Percentiles rank a stretch among this genome's conserved stretches.
Evolutionary conservation across 2,329 filamentous ascomycete species (phyloP).

Genomic region (Fusarium sp.): DNA sequence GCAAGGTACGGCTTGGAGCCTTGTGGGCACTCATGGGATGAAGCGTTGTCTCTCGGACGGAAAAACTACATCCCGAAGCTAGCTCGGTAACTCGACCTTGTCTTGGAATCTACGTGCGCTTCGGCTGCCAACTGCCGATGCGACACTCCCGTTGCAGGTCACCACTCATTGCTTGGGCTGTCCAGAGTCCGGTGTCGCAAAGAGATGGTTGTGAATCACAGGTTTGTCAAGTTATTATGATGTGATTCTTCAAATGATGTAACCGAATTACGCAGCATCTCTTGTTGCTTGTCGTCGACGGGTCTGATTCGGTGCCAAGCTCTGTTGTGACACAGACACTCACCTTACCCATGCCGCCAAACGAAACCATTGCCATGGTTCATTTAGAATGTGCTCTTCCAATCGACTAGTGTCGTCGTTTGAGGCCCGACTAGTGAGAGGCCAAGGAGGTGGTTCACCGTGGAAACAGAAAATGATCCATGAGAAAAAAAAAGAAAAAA

Average conservation of each 20-base stretch:
- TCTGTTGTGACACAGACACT: neutral
- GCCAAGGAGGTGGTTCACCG: slow-evolving; percentile 9
- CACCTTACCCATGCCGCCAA: slow-evolving; percentile 2
- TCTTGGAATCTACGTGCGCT: neutral
- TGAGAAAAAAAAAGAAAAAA: neutral
- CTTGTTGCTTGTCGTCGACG: neutral
- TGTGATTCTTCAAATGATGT: neutral
- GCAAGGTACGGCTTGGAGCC: too few species aligned
- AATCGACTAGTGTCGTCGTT: neutral
- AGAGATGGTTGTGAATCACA: neutral
- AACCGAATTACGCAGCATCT: neutral
- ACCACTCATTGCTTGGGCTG: neutral
- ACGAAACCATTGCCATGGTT: neutral
- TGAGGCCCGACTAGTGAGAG: neutral
- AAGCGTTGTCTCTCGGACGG: neutral
- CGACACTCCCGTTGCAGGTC: neutral
- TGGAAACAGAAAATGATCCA: slow-evolving; percentile 5
- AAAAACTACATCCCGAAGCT: neutral
- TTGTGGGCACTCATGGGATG: too few species aligned
- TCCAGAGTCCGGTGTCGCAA: neutral
- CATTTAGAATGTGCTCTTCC: neutral
- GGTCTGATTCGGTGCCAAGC: neutral
- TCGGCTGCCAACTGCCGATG: slow-evolving; percentile 3
- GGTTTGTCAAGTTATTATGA: neutral
- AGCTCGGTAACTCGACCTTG: neutral